Evolutionary conservation across 2,329 filamentous ascomycete genomes (phyloP).

Genomic region (Aspergillus unguis): DNA sequence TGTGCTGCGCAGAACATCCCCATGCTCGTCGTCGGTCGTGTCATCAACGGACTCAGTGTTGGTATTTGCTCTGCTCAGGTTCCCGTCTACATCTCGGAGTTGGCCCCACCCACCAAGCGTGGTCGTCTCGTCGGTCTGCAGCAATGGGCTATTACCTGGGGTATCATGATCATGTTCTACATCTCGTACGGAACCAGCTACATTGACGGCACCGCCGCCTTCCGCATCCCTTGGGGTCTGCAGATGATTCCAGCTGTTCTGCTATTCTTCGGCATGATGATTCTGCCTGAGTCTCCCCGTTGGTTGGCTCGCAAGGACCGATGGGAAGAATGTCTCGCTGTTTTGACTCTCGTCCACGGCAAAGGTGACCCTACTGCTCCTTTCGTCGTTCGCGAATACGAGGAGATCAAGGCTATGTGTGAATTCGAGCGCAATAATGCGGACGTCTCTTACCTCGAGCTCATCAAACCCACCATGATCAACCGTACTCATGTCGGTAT

Average conservation of each 20-base stretch:
- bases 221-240: conserved; percentile 64
- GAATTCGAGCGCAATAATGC: conserved; percentile 69
- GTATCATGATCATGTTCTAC: conserved; percentile 67
- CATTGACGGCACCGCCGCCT: conserved; percentile 57
- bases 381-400: conserved; percentile 65
- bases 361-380: conserved; percentile 62
- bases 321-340: conserved; percentile 51
- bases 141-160: conserved; percentile 72
- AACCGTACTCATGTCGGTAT: conserved; percentile 69
- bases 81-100: conserved; percentile 66
- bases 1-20: conserved; percentile 62
- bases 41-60: conserved; percentile 69
- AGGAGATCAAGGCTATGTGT: conserved; percentile 70
- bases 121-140: conserved; percentile 66
- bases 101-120: conserved; percentile 55
- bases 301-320: conserved; percentile 63
- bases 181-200: conserved; percentile 61
- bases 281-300: conserved; percentile 56
- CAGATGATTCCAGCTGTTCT: conserved; percentile 62
- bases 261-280: conserved; percentile 53
- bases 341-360: conserved; percentile 58
- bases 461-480: conserved; percentile 69
- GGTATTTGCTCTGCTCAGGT: conserved; percentile 72
- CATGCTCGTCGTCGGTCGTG: conserved; percentile 69
- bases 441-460: conserved; percentile 67